Percentiles rank a stretch among this genome's conserved stretches.
phyloP scores from a whole-genome alignment of 2,329 filamentous ascomycete species.

The Cladorrhinum sp. region DNA sequence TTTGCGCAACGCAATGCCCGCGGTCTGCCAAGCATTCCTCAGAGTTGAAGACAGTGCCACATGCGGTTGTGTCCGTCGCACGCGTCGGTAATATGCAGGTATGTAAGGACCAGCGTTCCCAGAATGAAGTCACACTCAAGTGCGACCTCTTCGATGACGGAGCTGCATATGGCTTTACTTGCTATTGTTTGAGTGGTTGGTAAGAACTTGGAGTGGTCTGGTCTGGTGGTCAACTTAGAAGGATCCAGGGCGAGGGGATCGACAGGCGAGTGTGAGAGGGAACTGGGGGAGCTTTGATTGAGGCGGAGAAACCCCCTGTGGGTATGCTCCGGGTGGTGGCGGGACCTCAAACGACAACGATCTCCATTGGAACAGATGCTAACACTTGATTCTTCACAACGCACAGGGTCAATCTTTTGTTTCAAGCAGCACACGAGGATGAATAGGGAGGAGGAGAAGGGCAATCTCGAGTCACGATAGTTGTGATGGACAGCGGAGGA shows the following conservation, averaged over 20 bases:
- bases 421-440: neutral
- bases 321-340: constrained; percentile 1
- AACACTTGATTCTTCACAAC: neutral
- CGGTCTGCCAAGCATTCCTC: neutral
- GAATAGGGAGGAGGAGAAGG: neutral
- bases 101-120: constrained; percentile 1
- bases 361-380: neutral
- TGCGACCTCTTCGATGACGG: neutral
- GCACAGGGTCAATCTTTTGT: neutral
- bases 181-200: neutral
- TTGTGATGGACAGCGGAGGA: neutral
- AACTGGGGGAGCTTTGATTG: neutral
- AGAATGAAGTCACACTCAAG: neutral
- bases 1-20: neutral
- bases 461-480: neutral
- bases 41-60: neutral
- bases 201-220: neutral
- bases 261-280: neutral
- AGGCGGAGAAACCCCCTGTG: neutral
- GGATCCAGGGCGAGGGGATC: neutral
- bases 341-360: neutral
- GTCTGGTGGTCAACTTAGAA: neutral
- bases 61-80: neutral
- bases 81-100: neutral
- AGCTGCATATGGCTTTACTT: neutral